Percentiles rank a stretch among this genome's conserved stretches.
Conservation (phyloP, 345 rosid species). For the Eucalyptus cloeziana region DNA sequence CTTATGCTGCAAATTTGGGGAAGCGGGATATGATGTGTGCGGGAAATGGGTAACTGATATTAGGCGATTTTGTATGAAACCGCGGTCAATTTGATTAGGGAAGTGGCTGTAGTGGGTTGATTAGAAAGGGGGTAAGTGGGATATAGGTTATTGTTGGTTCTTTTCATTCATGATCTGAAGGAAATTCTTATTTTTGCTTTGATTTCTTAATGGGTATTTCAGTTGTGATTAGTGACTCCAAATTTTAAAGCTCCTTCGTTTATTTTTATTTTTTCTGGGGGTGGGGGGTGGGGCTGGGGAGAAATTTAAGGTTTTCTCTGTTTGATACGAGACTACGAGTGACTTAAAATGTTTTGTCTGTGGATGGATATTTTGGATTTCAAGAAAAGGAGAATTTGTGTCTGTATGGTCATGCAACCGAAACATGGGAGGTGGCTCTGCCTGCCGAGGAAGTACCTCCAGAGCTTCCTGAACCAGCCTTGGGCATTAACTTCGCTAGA, state of each 20-base stretch:
- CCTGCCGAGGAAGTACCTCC: conserved; percentile 99
- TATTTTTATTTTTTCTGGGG: neutral
- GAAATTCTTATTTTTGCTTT: neutral
- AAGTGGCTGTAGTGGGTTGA: neutral
- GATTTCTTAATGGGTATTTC: neutral
- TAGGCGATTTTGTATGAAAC: neutral
- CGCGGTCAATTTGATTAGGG: neutral
- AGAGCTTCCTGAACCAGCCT: conserved; percentile 94
- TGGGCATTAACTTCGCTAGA: conserved; percentile 92
- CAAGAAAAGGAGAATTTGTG: conserved; percentile 95
- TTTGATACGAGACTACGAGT: neutral
- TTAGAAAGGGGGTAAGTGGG: neutral
- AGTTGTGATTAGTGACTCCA: neutral
- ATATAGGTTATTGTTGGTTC: neutral
- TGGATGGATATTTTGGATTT: neutral
- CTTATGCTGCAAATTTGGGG: neutral
- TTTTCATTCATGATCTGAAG: neutral
- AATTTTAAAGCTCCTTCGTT: neutral
- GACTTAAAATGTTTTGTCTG: neutral
- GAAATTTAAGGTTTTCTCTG: neutral
- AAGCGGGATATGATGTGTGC: neutral
- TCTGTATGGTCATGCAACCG: conserved; percentile 84
- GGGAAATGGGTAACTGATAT: neutral
- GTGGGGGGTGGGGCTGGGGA: neutral
- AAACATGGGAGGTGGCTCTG: conserved; percentile 86